These are phyloP conservation scores for Lasiodiplodia citricola DNA, from an alignment of 2,329 filamentous ascomycete species.

Conservation along the genomic window DNA sequence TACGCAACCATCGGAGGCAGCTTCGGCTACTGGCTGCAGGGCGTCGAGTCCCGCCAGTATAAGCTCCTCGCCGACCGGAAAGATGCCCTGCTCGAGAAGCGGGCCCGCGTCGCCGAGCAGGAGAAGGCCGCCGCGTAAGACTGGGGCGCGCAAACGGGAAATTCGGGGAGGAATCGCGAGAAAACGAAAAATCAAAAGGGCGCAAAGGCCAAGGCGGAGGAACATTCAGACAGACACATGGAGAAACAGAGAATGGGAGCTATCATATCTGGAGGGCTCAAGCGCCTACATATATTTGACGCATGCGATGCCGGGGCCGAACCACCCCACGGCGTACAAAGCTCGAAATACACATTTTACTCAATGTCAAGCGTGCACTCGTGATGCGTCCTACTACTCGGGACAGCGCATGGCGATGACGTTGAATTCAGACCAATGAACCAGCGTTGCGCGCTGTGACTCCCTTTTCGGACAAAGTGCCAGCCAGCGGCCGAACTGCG, in stretches of 20 bases:
- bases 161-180: not conserved
- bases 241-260: constrained; percentile 1
- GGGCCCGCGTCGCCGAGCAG: constrained; percentile 60
- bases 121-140: constrained; percentile 17
- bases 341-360: not conserved
- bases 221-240: not conserved
- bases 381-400: not conserved
- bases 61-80: constrained; percentile 79
- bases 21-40: constrained; percentile 97
- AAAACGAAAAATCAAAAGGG: not conserved
- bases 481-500: not conserved
- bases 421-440: constrained; percentile 11
- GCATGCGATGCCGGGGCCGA: not conserved
- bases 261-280: constrained; percentile 6
- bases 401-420: not conserved
- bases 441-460: not conserved
- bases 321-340: not conserved
- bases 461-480: not conserved
- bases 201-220: not conserved
- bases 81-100: constrained; percentile 83
- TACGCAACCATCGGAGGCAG: constrained; percentile 85
- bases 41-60: constrained; percentile 83
- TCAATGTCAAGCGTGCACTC: not conserved
- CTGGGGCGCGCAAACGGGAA: not conserved
- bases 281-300: constrained; percentile 1